These are phyloP conservation scores for Toxoplasma gondii DNA, from an alignment of 169 alveolate genomes.

Conservation along the genomic window DNA sequence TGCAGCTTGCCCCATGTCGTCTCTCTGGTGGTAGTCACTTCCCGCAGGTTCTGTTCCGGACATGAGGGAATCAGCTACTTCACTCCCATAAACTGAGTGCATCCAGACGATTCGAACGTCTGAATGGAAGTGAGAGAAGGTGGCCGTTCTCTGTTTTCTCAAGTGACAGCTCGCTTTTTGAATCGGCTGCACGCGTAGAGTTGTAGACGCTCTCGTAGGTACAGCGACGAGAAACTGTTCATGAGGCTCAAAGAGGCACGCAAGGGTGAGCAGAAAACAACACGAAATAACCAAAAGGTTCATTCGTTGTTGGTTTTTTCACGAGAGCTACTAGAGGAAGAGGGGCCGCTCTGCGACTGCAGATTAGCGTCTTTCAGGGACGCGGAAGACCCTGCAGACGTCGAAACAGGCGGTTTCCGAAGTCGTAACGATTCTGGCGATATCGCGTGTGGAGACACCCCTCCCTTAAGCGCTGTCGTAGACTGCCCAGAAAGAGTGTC, in stretches of 20 bases:
- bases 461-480: neutral
- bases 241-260: neutral
- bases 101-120: no score
- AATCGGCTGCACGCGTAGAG: neutral
- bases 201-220: neutral
- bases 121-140: no score
- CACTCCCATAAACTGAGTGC: no score
- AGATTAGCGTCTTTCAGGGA: neutral
- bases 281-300: neutral
- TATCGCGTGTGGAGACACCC: neutral
- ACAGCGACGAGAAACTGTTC: neutral
- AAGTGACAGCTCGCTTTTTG: neutral
- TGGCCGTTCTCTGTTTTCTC: no score
- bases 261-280: neutral
- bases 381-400: neutral
- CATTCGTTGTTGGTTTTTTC: no score
- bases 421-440: neutral
- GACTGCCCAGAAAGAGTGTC: neutral
- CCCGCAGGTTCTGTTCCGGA: neutral
- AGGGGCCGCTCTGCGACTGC: neutral
- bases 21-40: neutral
- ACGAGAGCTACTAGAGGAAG: neutral
- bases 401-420: neutral
- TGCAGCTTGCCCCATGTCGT: conserved; percentile 58
- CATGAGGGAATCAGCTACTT: neutral